Conservation (phyloP, 2,329 filamentous ascomycete genomes). For the Ophiostoma sp. region DNA sequence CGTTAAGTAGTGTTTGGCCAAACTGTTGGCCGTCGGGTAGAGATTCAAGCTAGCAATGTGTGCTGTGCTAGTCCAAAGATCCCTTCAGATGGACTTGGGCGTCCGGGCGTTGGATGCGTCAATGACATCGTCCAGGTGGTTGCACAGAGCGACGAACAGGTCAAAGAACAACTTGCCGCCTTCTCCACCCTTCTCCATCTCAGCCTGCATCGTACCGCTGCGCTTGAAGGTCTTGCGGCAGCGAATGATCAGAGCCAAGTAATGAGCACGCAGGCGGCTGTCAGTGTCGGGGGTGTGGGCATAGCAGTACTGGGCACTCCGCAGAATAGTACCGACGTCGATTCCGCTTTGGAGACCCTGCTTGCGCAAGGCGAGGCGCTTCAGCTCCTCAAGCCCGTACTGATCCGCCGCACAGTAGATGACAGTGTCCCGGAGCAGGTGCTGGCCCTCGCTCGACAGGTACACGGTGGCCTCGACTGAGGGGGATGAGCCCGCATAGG, state of each 20-base stretch:
- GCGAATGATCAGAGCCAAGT: slow-evolving; percentile 94
- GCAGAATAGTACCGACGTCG: slow-evolving; percentile 84
- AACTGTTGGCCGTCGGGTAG: background rate
- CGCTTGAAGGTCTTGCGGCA: slow-evolving; percentile 96
- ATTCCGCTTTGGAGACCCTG: slow-evolving; percentile 90
- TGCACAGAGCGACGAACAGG: slow-evolving; percentile 96
- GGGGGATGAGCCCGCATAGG: slow-evolving; percentile 23
- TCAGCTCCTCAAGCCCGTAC: slow-evolving; percentile 88
- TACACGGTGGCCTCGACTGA: slow-evolving; percentile 70
- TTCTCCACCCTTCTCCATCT: slow-evolving; percentile 83
- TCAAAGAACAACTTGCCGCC: slow-evolving; percentile 89
- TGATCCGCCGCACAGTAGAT: slow-evolving; percentile 90
- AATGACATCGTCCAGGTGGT: slow-evolving; percentile 93
- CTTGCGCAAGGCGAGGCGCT: slow-evolving; percentile 85
- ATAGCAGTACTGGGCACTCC: slow-evolving; percentile 91
- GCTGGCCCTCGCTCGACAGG: slow-evolving; percentile 65
- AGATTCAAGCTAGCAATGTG: slow-evolving; percentile 7
- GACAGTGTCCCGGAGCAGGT: slow-evolving; percentile 84
- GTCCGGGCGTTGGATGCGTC: slow-evolving; percentile 68
- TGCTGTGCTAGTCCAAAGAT: background rate
- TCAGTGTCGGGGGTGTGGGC: slow-evolving; percentile 90
- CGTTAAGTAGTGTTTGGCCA: slow-evolving; percentile 7
- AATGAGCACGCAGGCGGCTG: slow-evolving; percentile 89
- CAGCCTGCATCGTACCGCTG: slow-evolving; percentile 96
- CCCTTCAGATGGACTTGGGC: slow-evolving; percentile 50